A percentile compares a stretch with the other conserved stretches of the same genome.
Conservation (phyloP, 2,329 filamentous ascomycete genomes). For the Lasiodiplodia hormozganensis region DNA sequence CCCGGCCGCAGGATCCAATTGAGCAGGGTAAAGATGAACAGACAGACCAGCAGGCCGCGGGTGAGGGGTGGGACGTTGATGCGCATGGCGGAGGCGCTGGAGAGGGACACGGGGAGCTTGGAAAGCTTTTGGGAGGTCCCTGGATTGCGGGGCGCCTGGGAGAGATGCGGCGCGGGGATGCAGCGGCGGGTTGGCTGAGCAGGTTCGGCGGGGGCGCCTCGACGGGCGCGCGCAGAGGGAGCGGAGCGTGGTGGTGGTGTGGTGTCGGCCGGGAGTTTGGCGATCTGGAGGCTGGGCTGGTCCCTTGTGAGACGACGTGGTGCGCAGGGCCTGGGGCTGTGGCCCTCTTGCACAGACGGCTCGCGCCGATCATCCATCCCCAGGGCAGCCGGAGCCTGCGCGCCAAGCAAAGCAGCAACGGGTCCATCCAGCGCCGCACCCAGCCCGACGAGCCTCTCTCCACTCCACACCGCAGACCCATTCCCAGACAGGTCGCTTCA, state of each 20-base stretch:
- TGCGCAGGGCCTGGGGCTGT: neutral
- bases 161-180: neutral
- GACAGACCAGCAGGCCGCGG: constrained; percentile 75
- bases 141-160: constrained; percentile 16
- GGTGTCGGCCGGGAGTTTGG: constrained; percentile 2
- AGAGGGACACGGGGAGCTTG: constrained; percentile 23
- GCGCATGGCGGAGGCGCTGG: constrained; percentile 65
- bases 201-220: constrained; percentile 5
- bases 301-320: constrained; percentile 17
- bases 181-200: neutral
- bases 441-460: constrained; percentile 22
- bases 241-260: constrained; percentile 1
- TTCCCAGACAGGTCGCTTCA: neutral
- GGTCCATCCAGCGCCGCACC: constrained; percentile 29
- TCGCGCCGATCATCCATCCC: constrained; percentile 21
- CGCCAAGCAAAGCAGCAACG: constrained; percentile 28
- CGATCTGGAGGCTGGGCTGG: neutral
- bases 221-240: constrained; percentile 9
- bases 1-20: constrained; percentile 73
- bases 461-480: constrained; percentile 25
- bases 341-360: constrained; percentile 4
- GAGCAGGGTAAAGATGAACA: constrained; percentile 80
- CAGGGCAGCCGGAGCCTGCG: constrained; percentile 5
- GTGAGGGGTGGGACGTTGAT: constrained; percentile 94
- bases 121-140: constrained; percentile 27